Conservation (phyloP, 2,329 filamentous ascomycete genomes). For the Calonectria montana region DNA sequence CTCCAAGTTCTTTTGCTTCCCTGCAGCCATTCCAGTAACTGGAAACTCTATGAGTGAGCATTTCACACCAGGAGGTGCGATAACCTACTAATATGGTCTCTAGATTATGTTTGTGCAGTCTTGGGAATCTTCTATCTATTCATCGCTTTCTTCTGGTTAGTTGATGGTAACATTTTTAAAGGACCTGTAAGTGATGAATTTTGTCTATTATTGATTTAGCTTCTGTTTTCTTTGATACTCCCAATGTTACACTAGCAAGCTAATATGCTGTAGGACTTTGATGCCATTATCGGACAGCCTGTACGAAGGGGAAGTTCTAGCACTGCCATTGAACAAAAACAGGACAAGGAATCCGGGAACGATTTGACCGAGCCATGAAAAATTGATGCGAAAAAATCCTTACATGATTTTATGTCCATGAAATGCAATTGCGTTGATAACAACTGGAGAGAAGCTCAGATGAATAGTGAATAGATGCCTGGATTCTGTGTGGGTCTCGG, state of each 20-base stretch:
- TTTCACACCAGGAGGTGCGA: too few species aligned
- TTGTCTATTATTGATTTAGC: too few species aligned
- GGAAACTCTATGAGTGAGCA: conserved; percentile 22
- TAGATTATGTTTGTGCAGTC: not conserved
- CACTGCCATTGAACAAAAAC: too few species aligned
- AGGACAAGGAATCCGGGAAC: not conserved
- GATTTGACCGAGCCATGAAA: not conserved
- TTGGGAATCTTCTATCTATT: not conserved
- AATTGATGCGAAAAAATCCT: too few species aligned
- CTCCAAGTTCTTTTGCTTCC: conserved; percentile 23
- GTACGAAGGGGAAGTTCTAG: too few species aligned
- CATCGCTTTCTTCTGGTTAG: not conserved
- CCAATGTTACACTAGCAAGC: not conserved
- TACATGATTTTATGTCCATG: too few species aligned
- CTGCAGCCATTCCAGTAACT: conserved; percentile 12
- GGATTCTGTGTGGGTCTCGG: too few species aligned
- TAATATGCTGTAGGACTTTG: not conserved
- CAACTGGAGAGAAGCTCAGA: too few species aligned
- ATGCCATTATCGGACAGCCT: not conserved
- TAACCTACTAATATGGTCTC: not conserved
- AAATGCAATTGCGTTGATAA: too few species aligned
- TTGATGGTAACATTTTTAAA: not conserved
- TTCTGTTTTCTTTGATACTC: not conserved
- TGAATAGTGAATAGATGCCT: too few species aligned
- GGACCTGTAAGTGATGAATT: not conserved